Conservation (phyloP, 495 filamentous ascomycete genomes). For the Podospora pseudopauciseta region DNA sequence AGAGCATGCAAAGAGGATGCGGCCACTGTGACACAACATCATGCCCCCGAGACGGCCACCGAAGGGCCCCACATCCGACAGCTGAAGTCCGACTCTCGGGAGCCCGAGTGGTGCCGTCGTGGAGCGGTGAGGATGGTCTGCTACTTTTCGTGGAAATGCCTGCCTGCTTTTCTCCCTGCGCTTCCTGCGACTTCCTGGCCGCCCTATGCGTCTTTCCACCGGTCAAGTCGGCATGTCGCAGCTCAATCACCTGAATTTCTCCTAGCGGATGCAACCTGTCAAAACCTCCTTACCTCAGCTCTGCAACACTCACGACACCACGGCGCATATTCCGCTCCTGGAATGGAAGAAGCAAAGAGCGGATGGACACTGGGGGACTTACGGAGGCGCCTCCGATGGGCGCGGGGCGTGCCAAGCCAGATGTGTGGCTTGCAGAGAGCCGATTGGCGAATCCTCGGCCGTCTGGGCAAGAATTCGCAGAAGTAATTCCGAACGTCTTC, state of each 20-base stretch:
- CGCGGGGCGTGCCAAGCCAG: constrained; percentile 12
- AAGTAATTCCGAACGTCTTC: constrained; percentile 16
- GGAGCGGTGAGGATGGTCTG: background rate
- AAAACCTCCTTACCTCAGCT: background rate
- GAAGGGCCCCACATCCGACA: background rate
- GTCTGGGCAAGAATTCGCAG: constrained; percentile 10
- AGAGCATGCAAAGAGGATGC: constrained; percentile 6
- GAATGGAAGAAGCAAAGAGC: background rate
- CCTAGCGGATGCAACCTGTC: constrained; percentile 11
- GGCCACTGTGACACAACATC: constrained; percentile 15
- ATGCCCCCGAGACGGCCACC: constrained; percentile 5
- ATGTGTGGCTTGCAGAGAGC: constrained; percentile 8
- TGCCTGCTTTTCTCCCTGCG: background rate
- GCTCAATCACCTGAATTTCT: constrained; percentile 18
- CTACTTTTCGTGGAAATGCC: background rate
- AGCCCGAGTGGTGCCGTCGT: background rate
- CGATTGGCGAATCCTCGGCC: constrained; percentile 8
- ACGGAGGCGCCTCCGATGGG: no score
- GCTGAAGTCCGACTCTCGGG: constrained; percentile 1
- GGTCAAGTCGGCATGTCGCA: constrained; percentile 20
- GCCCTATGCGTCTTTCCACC: constrained; percentile 17
- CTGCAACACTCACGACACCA: background rate
- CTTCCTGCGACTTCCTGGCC: background rate
- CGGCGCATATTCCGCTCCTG: background rate
- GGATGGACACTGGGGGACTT: background rate